Percentiles rank a stretch among this genome's conserved stretches.
Conservation (phyloP, 192 early-diverging fungal genomes). For the Coemansia sp. region DNA sequence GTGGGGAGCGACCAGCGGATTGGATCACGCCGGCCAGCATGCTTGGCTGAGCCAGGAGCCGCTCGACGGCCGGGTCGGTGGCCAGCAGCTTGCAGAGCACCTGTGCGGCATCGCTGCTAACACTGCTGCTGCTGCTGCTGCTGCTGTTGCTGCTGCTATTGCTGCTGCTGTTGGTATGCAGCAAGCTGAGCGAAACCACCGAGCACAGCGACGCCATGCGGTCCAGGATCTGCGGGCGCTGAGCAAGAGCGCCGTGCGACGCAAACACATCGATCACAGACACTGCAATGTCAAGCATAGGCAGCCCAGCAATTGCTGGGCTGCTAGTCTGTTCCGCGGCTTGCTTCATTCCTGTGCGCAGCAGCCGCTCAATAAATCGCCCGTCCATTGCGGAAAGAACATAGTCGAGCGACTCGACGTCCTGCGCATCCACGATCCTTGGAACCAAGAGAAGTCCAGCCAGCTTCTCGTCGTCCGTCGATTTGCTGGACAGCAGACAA, state of each 20-base stretch:
- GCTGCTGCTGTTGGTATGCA: background rate
- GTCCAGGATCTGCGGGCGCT: slow-evolving; percentile 25
- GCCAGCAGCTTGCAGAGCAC: slow-evolving; percentile 26
- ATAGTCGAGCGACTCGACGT: slow-evolving; percentile 22
- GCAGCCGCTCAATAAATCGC: slow-evolving; percentile 40
- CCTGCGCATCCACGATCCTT: slow-evolving; percentile 30
- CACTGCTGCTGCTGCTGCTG: background rate
- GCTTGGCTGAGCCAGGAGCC: slow-evolving; percentile 14
- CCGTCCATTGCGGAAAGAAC: slow-evolving; percentile 40
- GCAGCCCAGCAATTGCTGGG: background rate
- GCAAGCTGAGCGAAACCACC: slow-evolving; percentile 8
- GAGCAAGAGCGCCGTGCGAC: slow-evolving; percentile 29
- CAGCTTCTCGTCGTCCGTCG: slow-evolving; percentile 53
- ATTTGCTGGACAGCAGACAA: slow-evolving; percentile 33
- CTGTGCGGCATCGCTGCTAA: slow-evolving; percentile 21
- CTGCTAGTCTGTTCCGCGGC: background rate
- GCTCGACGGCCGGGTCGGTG: slow-evolving; percentile 18
- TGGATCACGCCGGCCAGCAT: slow-evolving; percentile 6
- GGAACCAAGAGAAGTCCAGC: slow-evolving; percentile 50
- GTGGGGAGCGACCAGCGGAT: background rate
- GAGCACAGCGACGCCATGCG: slow-evolving; percentile 34
- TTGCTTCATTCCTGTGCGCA: slow-evolving; percentile 45
- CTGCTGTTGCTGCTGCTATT: too few species aligned
- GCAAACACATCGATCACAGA: slow-evolving; percentile 42
- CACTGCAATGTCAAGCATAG: slow-evolving; percentile 36